phyloP scores from a whole-genome alignment of 225 moss, liverwort and hornwort genomes.

The Polytrichum formosum region DNA sequence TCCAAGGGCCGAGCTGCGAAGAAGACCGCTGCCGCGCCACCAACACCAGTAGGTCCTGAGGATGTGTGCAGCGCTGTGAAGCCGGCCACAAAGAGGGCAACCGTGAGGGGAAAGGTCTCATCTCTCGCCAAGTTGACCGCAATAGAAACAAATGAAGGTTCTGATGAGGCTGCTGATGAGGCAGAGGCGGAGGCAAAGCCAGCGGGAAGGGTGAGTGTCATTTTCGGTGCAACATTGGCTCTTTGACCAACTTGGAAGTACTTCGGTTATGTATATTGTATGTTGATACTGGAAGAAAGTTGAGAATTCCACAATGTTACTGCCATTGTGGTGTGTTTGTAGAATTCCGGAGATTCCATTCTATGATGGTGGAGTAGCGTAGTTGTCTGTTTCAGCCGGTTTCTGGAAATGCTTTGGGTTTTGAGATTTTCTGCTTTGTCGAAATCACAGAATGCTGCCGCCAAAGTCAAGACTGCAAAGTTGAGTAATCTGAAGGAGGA shows the following conservation, averaged over 20 bases:
- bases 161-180: neutral
- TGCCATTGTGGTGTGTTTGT: neutral
- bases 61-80: constrained; percentile 7
- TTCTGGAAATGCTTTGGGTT: no score
- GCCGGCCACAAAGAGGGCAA: neutral
- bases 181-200: neutral
- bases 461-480: neutral
- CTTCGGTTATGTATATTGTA: no score
- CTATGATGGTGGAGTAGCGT: no score
- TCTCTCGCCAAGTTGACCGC: neutral
- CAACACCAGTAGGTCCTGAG: neutral
- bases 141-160: neutral
- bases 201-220: neutral
- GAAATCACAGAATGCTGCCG: neutral
- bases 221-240: neutral
- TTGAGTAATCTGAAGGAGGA: neutral
- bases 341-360: no score
- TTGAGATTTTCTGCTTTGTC: neutral
- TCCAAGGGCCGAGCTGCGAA: neutral
- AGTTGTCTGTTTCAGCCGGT: no score
- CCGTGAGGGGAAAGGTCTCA: neutral
- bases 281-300: neutral
- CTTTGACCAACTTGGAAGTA: no score
- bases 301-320: neutral
- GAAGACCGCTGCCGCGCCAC: neutral